These are phyloP conservation scores for Marasmius fiardii DNA, from an alignment of 1,284 basidiomycete genomes.

Conservation along the genomic window DNA sequence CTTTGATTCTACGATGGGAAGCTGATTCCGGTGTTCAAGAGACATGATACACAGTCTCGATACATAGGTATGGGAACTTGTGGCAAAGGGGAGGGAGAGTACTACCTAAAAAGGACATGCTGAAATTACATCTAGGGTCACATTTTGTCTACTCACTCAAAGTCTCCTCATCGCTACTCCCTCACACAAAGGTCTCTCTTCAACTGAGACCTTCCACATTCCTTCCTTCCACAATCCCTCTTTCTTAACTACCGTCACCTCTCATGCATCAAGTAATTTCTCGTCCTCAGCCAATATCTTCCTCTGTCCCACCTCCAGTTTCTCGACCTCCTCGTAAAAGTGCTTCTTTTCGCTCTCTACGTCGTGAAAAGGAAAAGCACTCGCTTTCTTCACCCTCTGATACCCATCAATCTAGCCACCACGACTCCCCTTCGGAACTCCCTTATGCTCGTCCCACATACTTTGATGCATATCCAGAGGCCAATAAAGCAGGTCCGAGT, in stretches of 20 bases:
- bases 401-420: conserved; percentile 21
- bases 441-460: conserved; percentile 24
- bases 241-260: conserved; percentile 5
- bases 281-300: conserved; percentile 26
- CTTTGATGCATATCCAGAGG: conserved; percentile 32
- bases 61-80: background rate
- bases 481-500: background rate
- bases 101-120: too few relatives aligned
- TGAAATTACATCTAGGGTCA: background rate
- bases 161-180: background rate
- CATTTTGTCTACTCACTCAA: background rate
- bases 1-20: background rate
- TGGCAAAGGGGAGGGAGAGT: background rate
- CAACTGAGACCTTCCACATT: background rate
- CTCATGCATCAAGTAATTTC: conserved; percentile 34
- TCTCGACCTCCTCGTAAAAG: conserved; percentile 45
- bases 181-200: background rate
- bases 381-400: conserved; percentile 18
- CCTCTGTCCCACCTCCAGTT: conserved; percentile 24
- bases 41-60: too few relatives aligned
- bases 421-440: conserved; percentile 19
- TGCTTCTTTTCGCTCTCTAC: conserved; percentile 51
- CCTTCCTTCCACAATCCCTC: background rate
- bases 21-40: too few relatives aligned
- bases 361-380: conserved; percentile 46